Percentiles rank a stretch among this genome's conserved stretches.
Evolutionary conservation across 73 alveolate species (phyloP).

Genomic region (Diophrys appendiculata): DNA sequence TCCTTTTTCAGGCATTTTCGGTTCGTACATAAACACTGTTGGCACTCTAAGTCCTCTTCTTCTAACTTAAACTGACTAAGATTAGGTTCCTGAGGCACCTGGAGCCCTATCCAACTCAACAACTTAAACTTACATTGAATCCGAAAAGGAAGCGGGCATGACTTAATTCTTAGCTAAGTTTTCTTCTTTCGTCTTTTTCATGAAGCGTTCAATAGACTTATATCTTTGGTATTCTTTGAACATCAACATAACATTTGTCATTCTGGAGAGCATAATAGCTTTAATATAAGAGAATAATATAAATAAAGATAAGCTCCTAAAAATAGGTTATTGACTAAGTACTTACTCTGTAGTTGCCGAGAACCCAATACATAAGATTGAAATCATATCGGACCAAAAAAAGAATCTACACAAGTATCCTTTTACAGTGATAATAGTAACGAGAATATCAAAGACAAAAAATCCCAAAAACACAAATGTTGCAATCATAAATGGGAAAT

Average conservation of each 20-base stretch:
- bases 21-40: not conserved
- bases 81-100: too few relatives aligned
- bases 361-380: not conserved
- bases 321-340: not conserved
- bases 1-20: not conserved
- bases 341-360: not conserved
- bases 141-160: too few relatives aligned
- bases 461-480: not conserved
- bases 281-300: not conserved
- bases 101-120: too few relatives aligned
- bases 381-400: conserved; percentile 5
- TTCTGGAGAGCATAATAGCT: conserved; percentile 5
- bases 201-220: not conserved
- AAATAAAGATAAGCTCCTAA: conserved; percentile 1
- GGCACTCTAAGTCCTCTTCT: not conserved
- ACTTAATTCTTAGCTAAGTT: not conserved
- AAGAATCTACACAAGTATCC: conserved; percentile 12
- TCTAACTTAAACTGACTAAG: too few relatives aligned
- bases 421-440: not conserved
- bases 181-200: not conserved
- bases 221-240: not conserved
- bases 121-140: too few relatives aligned
- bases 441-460: not conserved
- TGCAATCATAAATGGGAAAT: not conserved
- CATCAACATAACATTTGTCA: conserved; percentile 1